Evolutionary conservation across 2,329 filamentous ascomycete genomes (phyloP).

Genomic region (Nannizziopsis barbatae): DNA sequence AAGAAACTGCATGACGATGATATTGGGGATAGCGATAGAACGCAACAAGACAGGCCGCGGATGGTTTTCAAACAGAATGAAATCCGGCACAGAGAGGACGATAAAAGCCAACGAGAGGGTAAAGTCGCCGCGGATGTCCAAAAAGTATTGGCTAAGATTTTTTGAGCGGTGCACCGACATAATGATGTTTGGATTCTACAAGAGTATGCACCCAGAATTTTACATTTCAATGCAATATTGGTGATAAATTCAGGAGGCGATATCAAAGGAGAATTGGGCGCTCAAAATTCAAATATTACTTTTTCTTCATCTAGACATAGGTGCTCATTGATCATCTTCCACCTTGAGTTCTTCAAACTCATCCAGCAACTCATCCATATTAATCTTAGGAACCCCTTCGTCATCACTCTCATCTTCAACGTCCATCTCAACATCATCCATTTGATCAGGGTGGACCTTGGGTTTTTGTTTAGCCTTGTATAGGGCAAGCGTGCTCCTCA

Average conservation of each 20-base stretch:
- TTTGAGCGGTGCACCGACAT: slow-evolving; percentile 19
- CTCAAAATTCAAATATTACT: not conserved
- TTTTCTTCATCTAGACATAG: not conserved
- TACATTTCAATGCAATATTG: not conserved
- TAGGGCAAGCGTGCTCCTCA: slow-evolving; percentile 69
- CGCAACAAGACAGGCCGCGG: slow-evolving; percentile 18
- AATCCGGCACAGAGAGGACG: slow-evolving; percentile 20
- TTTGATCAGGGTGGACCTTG: slow-evolving; percentile 34
- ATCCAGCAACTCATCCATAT: slow-evolving; percentile 74
- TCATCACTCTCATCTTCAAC: slow-evolving; percentile 51
- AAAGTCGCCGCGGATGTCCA: slow-evolving; percentile 28
- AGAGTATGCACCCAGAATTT: not conserved
- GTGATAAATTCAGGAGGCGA: not conserved
- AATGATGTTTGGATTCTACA: not conserved
- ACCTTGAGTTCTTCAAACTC: slow-evolving; percentile 85
- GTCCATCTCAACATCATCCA: slow-evolving; percentile 36
- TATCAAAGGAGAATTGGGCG: not conserved
- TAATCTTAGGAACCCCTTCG: slow-evolving; percentile 56
- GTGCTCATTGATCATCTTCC: slow-evolving; percentile 18
- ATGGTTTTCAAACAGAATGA: slow-evolving; percentile 36
- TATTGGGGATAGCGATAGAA: slow-evolving; percentile 12
- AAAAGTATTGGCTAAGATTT: slow-evolving; percentile 38
- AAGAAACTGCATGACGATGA: slow-evolving; percentile 20
- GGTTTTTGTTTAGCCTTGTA: slow-evolving; percentile 56
- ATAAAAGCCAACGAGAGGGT: slow-evolving; percentile 18